Evolutionary conservation across 2,329 filamentous ascomycete species (phyloP).

Genomic region (Davidsoniella eucalypti): DNA sequence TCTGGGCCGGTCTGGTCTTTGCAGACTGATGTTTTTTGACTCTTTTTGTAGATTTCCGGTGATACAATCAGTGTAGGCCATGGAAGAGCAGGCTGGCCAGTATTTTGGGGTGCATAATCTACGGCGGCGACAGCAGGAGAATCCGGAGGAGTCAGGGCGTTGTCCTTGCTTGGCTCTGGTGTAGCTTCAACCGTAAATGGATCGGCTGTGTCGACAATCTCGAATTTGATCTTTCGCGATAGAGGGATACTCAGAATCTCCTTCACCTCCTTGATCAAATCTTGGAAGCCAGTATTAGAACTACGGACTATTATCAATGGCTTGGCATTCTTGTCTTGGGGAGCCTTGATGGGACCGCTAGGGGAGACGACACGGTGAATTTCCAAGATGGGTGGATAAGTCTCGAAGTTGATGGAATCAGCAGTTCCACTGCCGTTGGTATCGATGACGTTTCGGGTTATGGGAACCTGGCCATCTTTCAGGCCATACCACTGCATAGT

Average conservation of each 20-base stretch:
- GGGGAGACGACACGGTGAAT: conserved; percentile 61
- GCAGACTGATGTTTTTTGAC: conserved; percentile 13
- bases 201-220: conserved; percentile 39
- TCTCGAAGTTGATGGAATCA: conserved; percentile 52
- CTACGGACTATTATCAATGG: conserved; percentile 55
- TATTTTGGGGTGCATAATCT: conserved; percentile 26
- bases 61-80: conserved; percentile 10
- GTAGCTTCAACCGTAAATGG: conserved; percentile 16
- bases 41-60: conserved; percentile 11
- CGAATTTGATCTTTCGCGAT: conserved; percentile 60
- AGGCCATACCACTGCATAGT: conserved; percentile 72
- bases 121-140: conserved; percentile 23
- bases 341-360: conserved; percentile 36
- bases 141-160: conserved; percentile 25
- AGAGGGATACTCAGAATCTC: conserved; percentile 47
- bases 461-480: conserved; percentile 49
- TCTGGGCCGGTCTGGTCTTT: conserved; percentile 51
- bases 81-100: not conserved
- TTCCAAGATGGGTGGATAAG: conserved; percentile 70
- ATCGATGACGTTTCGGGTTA: conserved; percentile 64
- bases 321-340: conserved; percentile 42
- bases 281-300: conserved; percentile 49
- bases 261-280: conserved; percentile 66
- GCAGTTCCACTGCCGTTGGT: conserved; percentile 40
- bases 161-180: conserved; percentile 8